A percentile compares a stretch with the other conserved stretches of the same genome.
Evolutionary conservation across 2,329 filamentous ascomycete species (phyloP).

Genomic region (Penicillium sp.): DNA sequence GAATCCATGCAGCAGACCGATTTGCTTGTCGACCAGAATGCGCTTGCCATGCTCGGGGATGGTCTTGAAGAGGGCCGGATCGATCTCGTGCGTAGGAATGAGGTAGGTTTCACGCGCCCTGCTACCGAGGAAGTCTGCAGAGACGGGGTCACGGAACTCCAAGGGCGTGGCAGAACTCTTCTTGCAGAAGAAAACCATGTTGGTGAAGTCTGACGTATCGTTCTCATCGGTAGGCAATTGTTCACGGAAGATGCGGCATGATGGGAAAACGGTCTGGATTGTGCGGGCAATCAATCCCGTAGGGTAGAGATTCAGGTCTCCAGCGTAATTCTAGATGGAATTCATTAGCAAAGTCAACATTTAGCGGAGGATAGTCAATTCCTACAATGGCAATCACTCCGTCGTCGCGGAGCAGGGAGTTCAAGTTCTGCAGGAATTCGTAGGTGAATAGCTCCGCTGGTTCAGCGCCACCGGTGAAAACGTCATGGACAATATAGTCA

Average conservation of each 20-base stretch:
- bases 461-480: conserved; percentile 94
- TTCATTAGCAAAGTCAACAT: conserved; percentile 7
- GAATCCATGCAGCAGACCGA: conserved; percentile 60
- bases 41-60: conserved; percentile 42
- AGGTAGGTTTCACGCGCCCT: conserved; percentile 64
- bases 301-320: conserved; percentile 71
- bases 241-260: conserved; percentile 87
- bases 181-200: conserved; percentile 92
- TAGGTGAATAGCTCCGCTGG: conserved; percentile 81
- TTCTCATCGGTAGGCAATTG: conserved; percentile 47
- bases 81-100: conserved; percentile 65
- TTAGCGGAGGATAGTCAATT: conserved; percentile 10
- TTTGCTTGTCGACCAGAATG: conserved; percentile 47
- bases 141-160: conserved; percentile 59
- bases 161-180: conserved; percentile 52
- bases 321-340: conserved; percentile 74
- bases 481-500: conserved; percentile 94
- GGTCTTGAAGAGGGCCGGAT: conserved; percentile 32
- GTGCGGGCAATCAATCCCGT: conserved; percentile 76
- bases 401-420: conserved; percentile 64
- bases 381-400: conserved; percentile 84
- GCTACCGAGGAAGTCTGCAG: conserved; percentile 66
- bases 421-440: conserved; percentile 70
- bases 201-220: conserved; percentile 68
- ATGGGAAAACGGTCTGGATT: conserved; percentile 74